Conservation (phyloP, 2,329 filamentous ascomycete genomes). For the Colletotrichum noveboracense region DNA sequence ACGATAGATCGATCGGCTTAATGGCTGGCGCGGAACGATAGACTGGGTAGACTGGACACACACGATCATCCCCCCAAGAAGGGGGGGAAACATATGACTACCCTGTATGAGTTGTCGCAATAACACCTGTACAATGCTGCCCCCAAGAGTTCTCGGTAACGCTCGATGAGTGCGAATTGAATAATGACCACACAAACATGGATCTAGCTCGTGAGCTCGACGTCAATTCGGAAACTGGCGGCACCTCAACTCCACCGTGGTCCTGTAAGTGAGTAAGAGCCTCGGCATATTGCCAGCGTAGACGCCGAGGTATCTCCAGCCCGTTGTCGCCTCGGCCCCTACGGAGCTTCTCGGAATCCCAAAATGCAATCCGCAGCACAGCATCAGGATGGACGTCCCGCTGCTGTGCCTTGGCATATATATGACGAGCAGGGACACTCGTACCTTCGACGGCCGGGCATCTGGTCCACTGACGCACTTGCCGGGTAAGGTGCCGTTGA, state of each 20-base stretch:
- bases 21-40: constrained; percentile 19
- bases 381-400: background rate
- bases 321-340: background rate
- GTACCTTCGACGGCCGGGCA: accelerated
- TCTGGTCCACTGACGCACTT: background rate
- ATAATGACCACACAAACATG: background rate
- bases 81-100: constrained; percentile 5
- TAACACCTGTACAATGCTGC: constrained; percentile 22
- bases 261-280: background rate
- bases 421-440: background rate
- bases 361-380: background rate
- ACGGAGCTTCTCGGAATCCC: background rate
- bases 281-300: background rate
- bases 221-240: background rate
- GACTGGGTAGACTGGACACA: constrained; percentile 18
- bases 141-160: background rate
- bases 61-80: background rate
- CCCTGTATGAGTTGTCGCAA: constrained; percentile 19
- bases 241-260: background rate
- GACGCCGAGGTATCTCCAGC: background rate
- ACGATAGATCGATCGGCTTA: constrained; percentile 22
- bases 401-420: background rate
- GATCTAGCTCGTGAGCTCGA: background rate
- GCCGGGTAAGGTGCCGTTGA: background rate
- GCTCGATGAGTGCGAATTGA: constrained; percentile 7